Evolutionary conservation across 352 stramenopile species (phyloP).

Genomic region (Globisporangium cederbergense): DNA sequence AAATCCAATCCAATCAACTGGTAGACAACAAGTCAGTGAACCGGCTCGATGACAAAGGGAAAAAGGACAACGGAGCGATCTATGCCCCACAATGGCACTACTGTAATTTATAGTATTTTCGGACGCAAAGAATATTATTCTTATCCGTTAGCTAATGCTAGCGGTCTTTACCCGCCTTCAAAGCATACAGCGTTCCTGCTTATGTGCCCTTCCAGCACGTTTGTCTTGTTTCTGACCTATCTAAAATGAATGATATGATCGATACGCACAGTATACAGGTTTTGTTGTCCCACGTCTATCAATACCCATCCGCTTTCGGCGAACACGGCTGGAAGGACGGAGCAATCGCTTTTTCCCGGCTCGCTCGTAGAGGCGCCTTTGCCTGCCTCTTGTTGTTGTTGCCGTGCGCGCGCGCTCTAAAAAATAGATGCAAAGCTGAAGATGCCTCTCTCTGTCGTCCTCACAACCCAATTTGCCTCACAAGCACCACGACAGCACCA

Average conservation of each 20-base stretch:
- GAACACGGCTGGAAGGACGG: slow-evolving; percentile 16
- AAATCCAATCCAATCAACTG: slow-evolving; percentile 5
- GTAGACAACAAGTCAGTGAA: neutral
- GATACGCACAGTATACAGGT: neutral
- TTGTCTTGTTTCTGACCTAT: neutral
- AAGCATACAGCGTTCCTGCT: neutral
- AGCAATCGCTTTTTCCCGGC: slow-evolving; percentile 12
- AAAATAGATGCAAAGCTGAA: slow-evolving; percentile 8
- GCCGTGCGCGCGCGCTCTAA: neutral
- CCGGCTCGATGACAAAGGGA: slow-evolving; percentile 1
- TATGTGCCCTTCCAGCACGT: neutral
- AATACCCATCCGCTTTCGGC: slow-evolving; percentile 13
- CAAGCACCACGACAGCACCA: slow-evolving; percentile 20
- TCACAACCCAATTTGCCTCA: slow-evolving; percentile 43
- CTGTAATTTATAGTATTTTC: too few relatives aligned
- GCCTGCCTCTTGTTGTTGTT: neutral
- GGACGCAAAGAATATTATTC: neutral
- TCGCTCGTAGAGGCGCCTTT: slow-evolving; percentile 4
- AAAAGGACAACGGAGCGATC: neutral
- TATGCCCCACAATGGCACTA: too few relatives aligned
- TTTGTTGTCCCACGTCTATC: slow-evolving; percentile 12
- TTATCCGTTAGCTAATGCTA: slow-evolving; percentile 11
- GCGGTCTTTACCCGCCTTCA: neutral
- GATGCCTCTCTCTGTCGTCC: slow-evolving; percentile 1
- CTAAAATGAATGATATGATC: neutral